These are phyloP conservation scores for Phytophthora foliorum DNA, from an alignment of 352 stramenopile genomes.

Conservation along the genomic window DNA sequence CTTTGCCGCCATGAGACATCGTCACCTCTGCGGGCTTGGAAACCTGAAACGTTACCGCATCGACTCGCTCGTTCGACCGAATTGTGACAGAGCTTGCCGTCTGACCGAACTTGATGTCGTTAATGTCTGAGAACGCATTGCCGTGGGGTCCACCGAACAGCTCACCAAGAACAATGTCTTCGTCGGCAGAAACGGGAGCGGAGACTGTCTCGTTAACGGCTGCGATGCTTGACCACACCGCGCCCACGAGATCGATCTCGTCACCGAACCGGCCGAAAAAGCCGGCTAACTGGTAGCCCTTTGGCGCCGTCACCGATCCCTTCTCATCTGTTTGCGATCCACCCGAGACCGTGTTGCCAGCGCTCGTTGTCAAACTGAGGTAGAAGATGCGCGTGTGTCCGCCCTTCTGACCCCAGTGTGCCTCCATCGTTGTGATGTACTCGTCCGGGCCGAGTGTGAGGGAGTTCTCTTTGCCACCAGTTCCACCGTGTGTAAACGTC, in stretches of 20 bases:
- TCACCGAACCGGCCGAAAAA: constrained; percentile 32
- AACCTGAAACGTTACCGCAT: constrained; percentile 50
- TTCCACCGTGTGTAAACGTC: constrained; percentile 31
- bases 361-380: constrained; percentile 19
- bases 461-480: constrained; percentile 21
- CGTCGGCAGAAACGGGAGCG: constrained; percentile 14
- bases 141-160: constrained; percentile 32
- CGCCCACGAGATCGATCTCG: constrained; percentile 27
- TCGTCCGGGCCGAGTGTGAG: constrained; percentile 18
- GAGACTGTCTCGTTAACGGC: constrained; percentile 23
- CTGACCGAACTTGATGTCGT: constrained; percentile 29
- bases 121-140: constrained; percentile 36
- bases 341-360: constrained; percentile 18
- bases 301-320: constrained; percentile 15
- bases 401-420: constrained; percentile 9
- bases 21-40: constrained; percentile 21
- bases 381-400: constrained; percentile 26
- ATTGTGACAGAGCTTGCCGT: constrained; percentile 22
- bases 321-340: constrained; percentile 26
- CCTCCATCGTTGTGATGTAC: constrained; percentile 29
- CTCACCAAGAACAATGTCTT: constrained; percentile 28
- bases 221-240: constrained; percentile 37
- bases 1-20: constrained; percentile 50
- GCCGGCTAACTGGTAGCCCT: constrained; percentile 28
- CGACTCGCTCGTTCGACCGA: constrained; percentile 39